phyloP scores from a whole-genome alignment of 352 stramenopile species.

The Thraustochytrium striatum region DNA sequence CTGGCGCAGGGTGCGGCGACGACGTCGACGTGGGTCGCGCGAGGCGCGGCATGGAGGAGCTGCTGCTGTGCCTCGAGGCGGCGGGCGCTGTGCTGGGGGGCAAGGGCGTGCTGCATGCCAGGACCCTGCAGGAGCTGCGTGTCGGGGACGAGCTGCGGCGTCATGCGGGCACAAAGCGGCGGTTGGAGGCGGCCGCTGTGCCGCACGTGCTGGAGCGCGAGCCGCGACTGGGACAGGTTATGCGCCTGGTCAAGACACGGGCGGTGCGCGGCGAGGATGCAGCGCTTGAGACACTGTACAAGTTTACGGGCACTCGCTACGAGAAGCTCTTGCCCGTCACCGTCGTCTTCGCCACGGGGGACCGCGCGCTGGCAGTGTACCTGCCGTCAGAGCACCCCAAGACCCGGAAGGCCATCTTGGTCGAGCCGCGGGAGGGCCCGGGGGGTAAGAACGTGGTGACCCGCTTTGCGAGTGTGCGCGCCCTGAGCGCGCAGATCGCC shows the following conservation, averaged over 20 bases:
- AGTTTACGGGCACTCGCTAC: conserved; percentile 28
- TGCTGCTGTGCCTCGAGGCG: conserved; percentile 6
- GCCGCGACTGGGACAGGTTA: neutral
- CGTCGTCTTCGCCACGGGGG: neutral
- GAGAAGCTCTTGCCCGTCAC: conserved; percentile 21
- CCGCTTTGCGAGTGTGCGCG: conserved; percentile 16
- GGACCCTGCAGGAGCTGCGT: neutral
- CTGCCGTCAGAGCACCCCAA: conserved; percentile 40
- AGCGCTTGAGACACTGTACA: conserved; percentile 36
- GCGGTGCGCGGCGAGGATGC: neutral
- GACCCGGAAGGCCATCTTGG: conserved; percentile 22
- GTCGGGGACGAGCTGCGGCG: neutral
- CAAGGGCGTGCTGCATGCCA: conserved; percentile 33
- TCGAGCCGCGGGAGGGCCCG: neutral
- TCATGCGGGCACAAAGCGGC: neutral
- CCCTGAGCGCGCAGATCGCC: neutral
- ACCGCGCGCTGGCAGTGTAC: neutral
- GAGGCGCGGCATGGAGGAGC: neutral
- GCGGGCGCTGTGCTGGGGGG: conserved; percentile 3
- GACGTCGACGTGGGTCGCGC: neutral
- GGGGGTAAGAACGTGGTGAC: neutral
- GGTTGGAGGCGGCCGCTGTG: neutral
- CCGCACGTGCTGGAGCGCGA: neutral
- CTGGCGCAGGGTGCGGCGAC: neutral
- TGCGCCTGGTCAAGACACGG: neutral